Conservation (phyloP, 78 protist genomes). For the Trichosphaerium sp. region DNA sequence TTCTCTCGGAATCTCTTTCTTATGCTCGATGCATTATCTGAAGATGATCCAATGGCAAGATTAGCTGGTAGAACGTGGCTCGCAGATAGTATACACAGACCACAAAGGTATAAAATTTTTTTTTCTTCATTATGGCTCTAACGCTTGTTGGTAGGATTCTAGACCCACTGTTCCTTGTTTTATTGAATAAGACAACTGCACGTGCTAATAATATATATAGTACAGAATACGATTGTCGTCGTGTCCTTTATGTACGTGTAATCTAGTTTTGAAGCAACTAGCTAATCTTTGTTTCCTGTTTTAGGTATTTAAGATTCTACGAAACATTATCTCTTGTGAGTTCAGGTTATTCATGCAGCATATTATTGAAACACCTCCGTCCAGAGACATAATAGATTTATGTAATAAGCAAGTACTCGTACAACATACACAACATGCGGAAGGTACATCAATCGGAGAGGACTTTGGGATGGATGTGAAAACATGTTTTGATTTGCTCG, state of each 20-base stretch:
- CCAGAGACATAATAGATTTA: constrained; percentile 12
- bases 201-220: constrained; percentile 24
- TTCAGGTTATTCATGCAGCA: constrained; percentile 40
- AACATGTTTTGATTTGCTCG: constrained; percentile 30
- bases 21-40: constrained; percentile 33
- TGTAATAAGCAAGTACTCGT: constrained; percentile 14
- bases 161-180: constrained; percentile 29
- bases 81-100: constrained; percentile 24
- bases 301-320: constrained; percentile 24
- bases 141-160: constrained; percentile 33
- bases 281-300: too few relatives aligned
- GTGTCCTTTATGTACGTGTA: constrained; percentile 42
- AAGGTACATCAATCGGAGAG: too few relatives aligned
- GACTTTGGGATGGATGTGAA: too few relatives aligned
- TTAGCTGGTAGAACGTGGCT: constrained; percentile 49
- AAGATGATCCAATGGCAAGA: constrained; percentile 38
- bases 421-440: constrained; percentile 1
- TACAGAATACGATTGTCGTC: constrained; percentile 17
- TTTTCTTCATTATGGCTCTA: too few relatives aligned
- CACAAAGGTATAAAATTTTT: too few relatives aligned
- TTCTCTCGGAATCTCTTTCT: constrained; percentile 35
- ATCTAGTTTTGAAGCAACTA: too few relatives aligned
- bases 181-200: constrained; percentile 22
- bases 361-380: constrained; percentile 40
- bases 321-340: constrained; percentile 31